These are phyloP conservation scores for Scopulariopsis brevicaulis DNA, from an alignment of 2,329 filamentous ascomycete species.

Conservation along the genomic window DNA sequence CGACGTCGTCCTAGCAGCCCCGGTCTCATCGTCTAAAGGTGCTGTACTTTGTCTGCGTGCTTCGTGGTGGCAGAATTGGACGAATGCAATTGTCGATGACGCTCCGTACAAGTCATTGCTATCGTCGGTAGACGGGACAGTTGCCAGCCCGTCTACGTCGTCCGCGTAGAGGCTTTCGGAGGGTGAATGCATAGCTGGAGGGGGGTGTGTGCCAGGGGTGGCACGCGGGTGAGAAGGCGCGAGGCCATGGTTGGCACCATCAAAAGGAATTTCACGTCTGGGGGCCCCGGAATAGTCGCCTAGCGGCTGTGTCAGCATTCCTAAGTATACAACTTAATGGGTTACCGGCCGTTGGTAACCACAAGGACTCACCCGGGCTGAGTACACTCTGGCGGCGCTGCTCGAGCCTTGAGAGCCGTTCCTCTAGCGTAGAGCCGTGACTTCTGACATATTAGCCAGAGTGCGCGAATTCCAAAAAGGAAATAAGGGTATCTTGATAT, in stretches of 20 bases:
- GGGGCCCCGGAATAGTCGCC: not conserved
- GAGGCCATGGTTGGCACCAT: not conserved
- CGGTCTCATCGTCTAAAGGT: not conserved
- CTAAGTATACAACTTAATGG: not conserved
- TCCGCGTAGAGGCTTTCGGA: not conserved
- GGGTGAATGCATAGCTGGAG: not conserved
- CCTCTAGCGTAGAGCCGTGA: not conserved
- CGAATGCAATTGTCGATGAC: constrained; percentile 3
- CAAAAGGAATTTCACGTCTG: not conserved
- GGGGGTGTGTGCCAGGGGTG: not conserved
- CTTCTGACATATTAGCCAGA: not conserved
- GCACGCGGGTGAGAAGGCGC: not conserved
- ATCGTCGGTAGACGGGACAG: constrained; percentile 2
- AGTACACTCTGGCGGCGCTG: not conserved
- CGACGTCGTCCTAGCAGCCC: not conserved
- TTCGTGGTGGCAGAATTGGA: not conserved
- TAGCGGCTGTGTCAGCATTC: not conserved
- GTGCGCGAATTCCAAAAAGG: not conserved
- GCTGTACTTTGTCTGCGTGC: not conserved
- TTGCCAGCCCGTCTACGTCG: constrained; percentile 4
- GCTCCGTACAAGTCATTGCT: constrained; percentile 3
- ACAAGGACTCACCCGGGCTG: not conserved
- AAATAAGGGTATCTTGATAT: not conserved
- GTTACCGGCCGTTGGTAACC: not conserved
- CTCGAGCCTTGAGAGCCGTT: constrained; percentile 1